Evolutionary conservation across 2,329 filamentous ascomycete species (phyloP).

Genomic region (Penicillium sp.): DNA sequence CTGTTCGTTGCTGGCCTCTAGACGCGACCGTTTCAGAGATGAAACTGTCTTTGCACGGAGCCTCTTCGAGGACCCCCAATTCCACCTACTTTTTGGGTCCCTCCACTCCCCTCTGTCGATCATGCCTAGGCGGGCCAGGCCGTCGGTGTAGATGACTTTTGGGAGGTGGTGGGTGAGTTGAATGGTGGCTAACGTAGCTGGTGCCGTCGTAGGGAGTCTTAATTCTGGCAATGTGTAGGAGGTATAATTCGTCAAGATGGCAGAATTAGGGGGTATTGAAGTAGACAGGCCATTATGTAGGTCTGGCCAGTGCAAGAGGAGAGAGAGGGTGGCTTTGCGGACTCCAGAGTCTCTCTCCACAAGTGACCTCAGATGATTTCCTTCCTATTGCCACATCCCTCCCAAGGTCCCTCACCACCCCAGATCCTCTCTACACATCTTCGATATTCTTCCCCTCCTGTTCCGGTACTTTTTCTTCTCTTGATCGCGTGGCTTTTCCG

Average conservation of each 20-base stretch:
- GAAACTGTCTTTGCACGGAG: neutral
- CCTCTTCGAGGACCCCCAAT: neutral
- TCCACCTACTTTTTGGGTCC: neutral
- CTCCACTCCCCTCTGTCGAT: constrained; percentile 12
- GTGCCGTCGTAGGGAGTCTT: no score
- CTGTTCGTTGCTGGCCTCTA: neutral
- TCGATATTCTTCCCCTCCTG: constrained; percentile 9
- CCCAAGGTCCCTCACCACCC: neutral
- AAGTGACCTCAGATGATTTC: constrained; percentile 2
- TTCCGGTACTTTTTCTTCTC: constrained; percentile 21
- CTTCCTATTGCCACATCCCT: constrained; percentile 14
- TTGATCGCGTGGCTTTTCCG: constrained; percentile 16
- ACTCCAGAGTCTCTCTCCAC: constrained; percentile 2
- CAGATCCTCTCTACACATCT: constrained; percentile 4
- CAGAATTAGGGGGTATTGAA: neutral
- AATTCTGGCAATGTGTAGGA: neutral
- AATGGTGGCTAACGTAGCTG: neutral
- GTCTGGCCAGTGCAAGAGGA: no score
- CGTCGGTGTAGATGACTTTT: neutral
- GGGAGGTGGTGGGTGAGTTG: neutral
- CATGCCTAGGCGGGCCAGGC: neutral
- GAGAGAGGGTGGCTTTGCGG: neutral
- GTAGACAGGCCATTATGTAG: neutral
- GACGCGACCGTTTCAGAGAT: neutral
- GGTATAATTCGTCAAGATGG: neutral